These are phyloP conservation scores for Mortierella sp. DNA, from an alignment of 371 early-diverging fungal genomes.

Conservation along the genomic window DNA sequence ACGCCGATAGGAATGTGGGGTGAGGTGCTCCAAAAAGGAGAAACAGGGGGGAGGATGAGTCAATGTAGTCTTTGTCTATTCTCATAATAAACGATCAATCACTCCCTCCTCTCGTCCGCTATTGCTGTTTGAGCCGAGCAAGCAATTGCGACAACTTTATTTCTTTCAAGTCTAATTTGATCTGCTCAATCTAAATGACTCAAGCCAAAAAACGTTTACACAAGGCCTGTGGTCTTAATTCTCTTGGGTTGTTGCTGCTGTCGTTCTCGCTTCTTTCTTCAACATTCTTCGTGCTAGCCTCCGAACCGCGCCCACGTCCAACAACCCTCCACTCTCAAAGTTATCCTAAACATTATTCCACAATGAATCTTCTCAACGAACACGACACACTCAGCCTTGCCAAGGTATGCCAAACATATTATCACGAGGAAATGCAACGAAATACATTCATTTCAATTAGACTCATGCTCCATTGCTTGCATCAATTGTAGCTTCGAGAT, in stretches of 20 bases:
- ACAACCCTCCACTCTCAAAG: neutral
- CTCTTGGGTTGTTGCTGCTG: neutral
- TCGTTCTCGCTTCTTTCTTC: neutral
- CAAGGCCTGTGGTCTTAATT: neutral
- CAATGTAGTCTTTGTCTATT: neutral
- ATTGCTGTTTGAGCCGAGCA: too few relatives aligned
- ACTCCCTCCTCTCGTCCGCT: too few relatives aligned
- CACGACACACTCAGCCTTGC: conserved; percentile 49
- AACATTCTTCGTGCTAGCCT: neutral
- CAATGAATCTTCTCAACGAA: conserved; percentile 64
- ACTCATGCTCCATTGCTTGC: neutral
- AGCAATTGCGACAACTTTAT: neutral
- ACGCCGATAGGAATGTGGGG: neutral
- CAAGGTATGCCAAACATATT: conserved; percentile 16
- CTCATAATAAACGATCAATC: neutral
- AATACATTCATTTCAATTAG: neutral
- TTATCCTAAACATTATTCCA: neutral
- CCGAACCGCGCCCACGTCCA: neutral
- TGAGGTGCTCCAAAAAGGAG: too few relatives aligned
- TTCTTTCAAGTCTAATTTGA: neutral
- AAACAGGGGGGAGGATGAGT: neutral
- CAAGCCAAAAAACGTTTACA: neutral
- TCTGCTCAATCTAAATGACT: neutral
- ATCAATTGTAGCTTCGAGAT: conserved; percentile 68
- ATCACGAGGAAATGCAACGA: neutral